Evolutionary conservation across 345 rosid species (phyloP).

Genomic region (Capsella bursapastoris): DNA sequence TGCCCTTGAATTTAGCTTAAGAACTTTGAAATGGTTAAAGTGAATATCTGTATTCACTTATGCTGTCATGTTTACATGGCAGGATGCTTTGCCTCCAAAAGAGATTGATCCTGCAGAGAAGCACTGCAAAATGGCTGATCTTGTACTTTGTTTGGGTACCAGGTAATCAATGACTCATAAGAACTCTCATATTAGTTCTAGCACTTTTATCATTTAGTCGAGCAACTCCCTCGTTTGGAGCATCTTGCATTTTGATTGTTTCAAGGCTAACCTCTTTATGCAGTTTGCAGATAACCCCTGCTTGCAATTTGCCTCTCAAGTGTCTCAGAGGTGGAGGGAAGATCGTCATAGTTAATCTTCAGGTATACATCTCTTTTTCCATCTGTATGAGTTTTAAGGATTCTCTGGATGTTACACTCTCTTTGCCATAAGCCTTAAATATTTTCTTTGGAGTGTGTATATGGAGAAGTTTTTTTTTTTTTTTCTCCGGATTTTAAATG

Average conservation of each 20-base stretch:
- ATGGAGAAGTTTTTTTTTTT: neutral
- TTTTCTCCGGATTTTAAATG: neutral
- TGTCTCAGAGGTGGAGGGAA: slow-evolving; percentile 90
- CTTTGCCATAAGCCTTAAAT: neutral
- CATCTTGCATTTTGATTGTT: neutral
- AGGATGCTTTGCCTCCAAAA: slow-evolving; percentile 90
- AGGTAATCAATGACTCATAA: slow-evolving; percentile 54
- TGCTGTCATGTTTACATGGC: slow-evolving; percentile 28
- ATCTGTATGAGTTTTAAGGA: neutral
- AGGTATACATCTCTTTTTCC: slow-evolving; percentile 52
- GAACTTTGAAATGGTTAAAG: neutral
- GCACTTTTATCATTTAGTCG: neutral
- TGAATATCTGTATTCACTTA: slow-evolving; percentile 7
- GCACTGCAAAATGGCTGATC: slow-evolving; percentile 89
- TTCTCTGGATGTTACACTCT: neutral
- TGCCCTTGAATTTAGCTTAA: neutral
- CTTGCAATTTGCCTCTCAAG: slow-evolving; percentile 96
- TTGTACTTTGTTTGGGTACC: slow-evolving; percentile 92
- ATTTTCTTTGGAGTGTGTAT: slow-evolving; percentile 9
- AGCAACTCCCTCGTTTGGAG: neutral
- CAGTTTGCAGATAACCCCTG: slow-evolving; percentile 99
- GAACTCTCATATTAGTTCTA: slow-evolving; percentile 1
- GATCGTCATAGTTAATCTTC: slow-evolving; percentile 93
- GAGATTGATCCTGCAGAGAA: slow-evolving; percentile 91
- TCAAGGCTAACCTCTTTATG: slow-evolving; percentile 33